Percentiles rank a stretch among this genome's conserved stretches.
These are phyloP conservation scores for Mollisiaceae sp. DNA, from an alignment of 2,329 filamentous ascomycete genomes.

Conservation along the genomic window DNA sequence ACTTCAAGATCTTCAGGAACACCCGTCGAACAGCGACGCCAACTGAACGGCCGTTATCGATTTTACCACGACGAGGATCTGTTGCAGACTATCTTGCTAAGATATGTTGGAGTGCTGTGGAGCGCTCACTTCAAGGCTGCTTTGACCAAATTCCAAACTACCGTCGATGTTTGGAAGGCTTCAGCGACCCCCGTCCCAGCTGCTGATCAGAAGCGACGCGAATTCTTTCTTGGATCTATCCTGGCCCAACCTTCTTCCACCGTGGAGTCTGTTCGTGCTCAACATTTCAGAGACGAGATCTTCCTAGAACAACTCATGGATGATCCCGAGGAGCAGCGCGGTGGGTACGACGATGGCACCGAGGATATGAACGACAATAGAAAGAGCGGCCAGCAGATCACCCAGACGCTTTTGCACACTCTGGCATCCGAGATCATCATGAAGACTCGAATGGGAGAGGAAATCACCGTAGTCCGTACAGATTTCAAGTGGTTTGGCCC, in stretches of 20 bases:
- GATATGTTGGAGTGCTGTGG: conserved; percentile 58
- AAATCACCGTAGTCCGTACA: conserved; percentile 59
- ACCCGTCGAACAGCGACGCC: conserved; percentile 54
- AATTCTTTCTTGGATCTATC: conserved; percentile 48
- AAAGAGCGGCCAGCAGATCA: conserved; percentile 53
- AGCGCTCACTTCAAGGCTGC: conserved; percentile 49
- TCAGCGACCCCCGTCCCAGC: conserved; percentile 41
- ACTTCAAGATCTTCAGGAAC: conserved; percentile 42
- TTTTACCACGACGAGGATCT: conserved; percentile 65
- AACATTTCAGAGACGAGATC: conserved; percentile 54
- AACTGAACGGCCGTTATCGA: conserved; percentile 62
- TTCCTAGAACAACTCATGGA: conserved; percentile 62
- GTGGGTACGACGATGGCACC: conserved; percentile 48
- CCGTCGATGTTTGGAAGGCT: conserved; percentile 27
- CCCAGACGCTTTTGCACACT: conserved; percentile 61
- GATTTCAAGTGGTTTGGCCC: conserved; percentile 65
- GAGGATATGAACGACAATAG: conserved; percentile 39
- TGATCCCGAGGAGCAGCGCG: conserved; percentile 44
- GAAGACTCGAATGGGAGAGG: conserved; percentile 51
- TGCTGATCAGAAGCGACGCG: conserved; percentile 48
- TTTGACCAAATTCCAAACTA: conserved; percentile 38
- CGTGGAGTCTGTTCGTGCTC: conserved; percentile 43
- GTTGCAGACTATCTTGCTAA: conserved; percentile 57
- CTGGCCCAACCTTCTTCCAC: conserved; percentile 27
- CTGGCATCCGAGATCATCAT: conserved; percentile 59